phyloP scores from a whole-genome alignment of 2,329 filamentous ascomycete genomes.

The Cryphonectria nitschkei region DNA sequence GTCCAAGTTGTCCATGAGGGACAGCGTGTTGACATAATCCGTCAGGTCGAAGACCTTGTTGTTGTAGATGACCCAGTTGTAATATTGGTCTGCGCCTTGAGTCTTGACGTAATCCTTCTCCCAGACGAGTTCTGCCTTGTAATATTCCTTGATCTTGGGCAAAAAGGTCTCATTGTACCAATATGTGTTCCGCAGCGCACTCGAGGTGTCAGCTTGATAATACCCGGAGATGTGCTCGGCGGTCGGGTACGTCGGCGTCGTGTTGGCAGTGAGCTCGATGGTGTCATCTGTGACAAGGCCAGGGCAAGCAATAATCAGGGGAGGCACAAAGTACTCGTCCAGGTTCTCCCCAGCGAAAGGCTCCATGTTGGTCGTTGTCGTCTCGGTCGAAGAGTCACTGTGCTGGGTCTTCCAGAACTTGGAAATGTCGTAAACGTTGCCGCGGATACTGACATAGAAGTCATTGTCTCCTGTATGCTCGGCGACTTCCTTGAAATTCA shows the following conservation, averaged over 20 bases:
- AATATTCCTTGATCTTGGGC: slow-evolving; percentile 81
- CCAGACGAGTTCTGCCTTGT: slow-evolving; percentile 85
- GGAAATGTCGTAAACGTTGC: slow-evolving; percentile 87
- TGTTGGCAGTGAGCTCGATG: slow-evolving; percentile 65
- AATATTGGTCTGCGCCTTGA: slow-evolving; percentile 68
- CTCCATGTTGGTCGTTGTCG: slow-evolving; percentile 68
- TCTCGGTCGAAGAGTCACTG: slow-evolving; percentile 70
- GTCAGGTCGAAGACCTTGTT: slow-evolving; percentile 85
- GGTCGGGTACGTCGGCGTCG: slow-evolving; percentile 56
- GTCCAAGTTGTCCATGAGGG: slow-evolving; percentile 56
- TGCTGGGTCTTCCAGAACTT: slow-evolving; percentile 88
- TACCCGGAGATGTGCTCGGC: slow-evolving; percentile 75
- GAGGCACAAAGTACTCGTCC: slow-evolving; percentile 83
- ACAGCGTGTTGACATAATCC: slow-evolving; percentile 82
- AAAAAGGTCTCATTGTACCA: slow-evolving; percentile 82
- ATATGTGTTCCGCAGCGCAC: slow-evolving; percentile 61
- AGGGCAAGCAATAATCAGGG: slow-evolving; percentile 74
- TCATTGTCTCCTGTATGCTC: slow-evolving; percentile 73
- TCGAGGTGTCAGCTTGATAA: slow-evolving; percentile 57
- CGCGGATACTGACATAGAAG: slow-evolving; percentile 86
- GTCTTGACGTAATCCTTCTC: slow-evolving; percentile 59
- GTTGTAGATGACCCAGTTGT: slow-evolving; percentile 80
- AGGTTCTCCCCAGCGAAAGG: slow-evolving; percentile 78
- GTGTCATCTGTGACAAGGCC: slow-evolving; percentile 67
- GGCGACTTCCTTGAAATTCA: slow-evolving; percentile 71